Percentiles rank a stretch among this genome's conserved stretches.
Conservation (phyloP, 2,329 filamentous ascomycete genomes). For the Fusarium transvaalense region DNA sequence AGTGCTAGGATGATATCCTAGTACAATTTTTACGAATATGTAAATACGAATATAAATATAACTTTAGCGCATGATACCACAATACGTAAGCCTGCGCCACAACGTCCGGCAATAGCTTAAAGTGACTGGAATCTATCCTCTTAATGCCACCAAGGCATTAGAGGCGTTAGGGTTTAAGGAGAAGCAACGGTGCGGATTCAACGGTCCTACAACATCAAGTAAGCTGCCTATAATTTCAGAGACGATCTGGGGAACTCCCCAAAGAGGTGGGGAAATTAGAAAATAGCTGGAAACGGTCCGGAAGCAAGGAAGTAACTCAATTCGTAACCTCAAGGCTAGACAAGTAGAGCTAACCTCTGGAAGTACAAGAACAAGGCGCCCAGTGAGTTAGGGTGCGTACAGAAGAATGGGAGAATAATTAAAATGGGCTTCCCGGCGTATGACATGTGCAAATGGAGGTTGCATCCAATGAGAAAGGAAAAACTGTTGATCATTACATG, state of each 20-base stretch:
- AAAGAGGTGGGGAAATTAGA: not conserved
- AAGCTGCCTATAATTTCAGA: not conserved
- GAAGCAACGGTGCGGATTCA: not conserved
- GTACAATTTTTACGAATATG: not conserved
- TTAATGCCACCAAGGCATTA: not conserved
- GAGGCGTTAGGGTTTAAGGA: not conserved
- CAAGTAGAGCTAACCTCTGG: not conserved
- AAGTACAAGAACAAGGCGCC: not conserved
- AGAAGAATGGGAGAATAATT: not conserved
- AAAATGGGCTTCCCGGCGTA: not conserved
- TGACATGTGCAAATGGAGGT: not conserved
- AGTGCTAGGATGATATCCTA: not conserved
- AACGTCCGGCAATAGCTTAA: not conserved
- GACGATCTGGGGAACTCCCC: not conserved
- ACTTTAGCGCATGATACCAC: not conserved
- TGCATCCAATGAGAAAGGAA: not conserved
- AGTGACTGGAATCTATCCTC: not conserved
- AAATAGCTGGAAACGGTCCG: conserved; percentile 1
- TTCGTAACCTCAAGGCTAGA: not conserved
- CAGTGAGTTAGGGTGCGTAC: not conserved
- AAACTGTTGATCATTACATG: not conserved
- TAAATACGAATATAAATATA: not conserved
- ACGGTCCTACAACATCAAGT: not conserved
- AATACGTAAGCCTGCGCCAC: not conserved
- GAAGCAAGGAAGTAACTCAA: not conserved